phyloP scores from a whole-genome alignment of 352 stramenopile genomes.

The Phytophthora fragariaefolia region DNA sequence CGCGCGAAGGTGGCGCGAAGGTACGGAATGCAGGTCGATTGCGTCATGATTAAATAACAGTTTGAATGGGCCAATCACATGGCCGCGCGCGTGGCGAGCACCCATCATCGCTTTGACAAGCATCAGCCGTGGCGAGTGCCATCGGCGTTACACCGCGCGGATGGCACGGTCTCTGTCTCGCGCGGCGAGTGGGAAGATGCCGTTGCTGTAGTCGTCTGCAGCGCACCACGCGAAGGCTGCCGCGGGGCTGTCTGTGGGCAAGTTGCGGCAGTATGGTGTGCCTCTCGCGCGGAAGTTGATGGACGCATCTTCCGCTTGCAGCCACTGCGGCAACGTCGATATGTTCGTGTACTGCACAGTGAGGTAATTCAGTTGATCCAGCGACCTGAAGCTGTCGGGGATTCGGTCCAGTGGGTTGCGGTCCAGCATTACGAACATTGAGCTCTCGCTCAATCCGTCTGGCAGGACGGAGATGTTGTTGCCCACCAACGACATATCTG shows the following conservation, averaged over 20 bases:
- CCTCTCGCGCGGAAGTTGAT: conserved; percentile 16
- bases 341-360: conserved; percentile 28
- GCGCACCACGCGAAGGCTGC: conserved; percentile 2
- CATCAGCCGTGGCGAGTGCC: background rate
- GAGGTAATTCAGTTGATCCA: conserved; percentile 15
- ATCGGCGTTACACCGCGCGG: background rate
- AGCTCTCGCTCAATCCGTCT: conserved; percentile 25
- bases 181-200: conserved; percentile 30
- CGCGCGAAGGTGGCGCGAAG: background rate
- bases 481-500: conserved; percentile 42
- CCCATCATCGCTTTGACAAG: background rate
- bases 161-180: conserved; percentile 20
- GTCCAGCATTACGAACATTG: conserved; percentile 51
- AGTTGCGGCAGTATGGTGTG: conserved; percentile 23
- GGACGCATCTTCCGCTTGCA: background rate
- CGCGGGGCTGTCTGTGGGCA: background rate
- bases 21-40: conserved; percentile 19
- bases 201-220: conserved; percentile 15
- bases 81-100: background rate
- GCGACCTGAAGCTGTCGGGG: conserved; percentile 13
- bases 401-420: conserved; percentile 33
- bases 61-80: conserved; percentile 11
- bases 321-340: conserved; percentile 21
- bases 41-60: conserved; percentile 9
- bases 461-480: conserved; percentile 49